Percentiles rank a stretch among this genome's conserved stretches.
Conservation (phyloP, 1,139 yeast genomes). For the Pneumocystis wakefieldiae region DNA sequence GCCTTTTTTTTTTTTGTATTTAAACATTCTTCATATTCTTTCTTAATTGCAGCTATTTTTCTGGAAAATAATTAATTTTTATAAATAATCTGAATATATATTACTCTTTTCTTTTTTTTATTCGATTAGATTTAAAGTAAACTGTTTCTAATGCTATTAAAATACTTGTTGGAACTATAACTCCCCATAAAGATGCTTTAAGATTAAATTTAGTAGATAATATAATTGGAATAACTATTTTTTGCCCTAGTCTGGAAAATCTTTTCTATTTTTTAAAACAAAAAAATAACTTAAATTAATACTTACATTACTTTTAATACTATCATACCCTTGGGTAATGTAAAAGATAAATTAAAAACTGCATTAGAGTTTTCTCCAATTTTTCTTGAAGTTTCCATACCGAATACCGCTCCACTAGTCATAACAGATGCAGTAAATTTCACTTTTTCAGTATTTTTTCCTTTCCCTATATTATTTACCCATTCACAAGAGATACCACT, state of each 20-base stretch:
- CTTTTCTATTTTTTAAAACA: background rate
- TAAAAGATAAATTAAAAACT: slow-evolving; percentile 2
- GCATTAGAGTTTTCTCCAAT: slow-evolving; percentile 7
- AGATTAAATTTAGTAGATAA: slow-evolving; percentile 7
- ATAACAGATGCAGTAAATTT: slow-evolving; percentile 7
- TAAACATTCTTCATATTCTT: background rate
- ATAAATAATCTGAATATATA: background rate
- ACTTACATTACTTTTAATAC: slow-evolving; percentile 4
- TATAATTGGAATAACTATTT: slow-evolving; percentile 7
- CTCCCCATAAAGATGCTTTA: slow-evolving; percentile 8
- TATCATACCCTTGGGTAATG: background rate
- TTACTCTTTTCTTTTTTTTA: background rate
- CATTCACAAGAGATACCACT: slow-evolving; percentile 8
- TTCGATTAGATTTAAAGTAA: slow-evolving; percentile 5
- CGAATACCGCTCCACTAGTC: slow-evolving; percentile 7
- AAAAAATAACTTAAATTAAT: slow-evolving; percentile 3
- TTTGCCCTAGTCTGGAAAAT: slow-evolving; percentile 9
- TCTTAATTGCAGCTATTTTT: background rate
- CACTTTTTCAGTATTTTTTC: slow-evolving; percentile 2
- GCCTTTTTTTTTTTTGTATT: background rate
- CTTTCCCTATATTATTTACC: slow-evolving; percentile 1
- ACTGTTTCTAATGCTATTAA: slow-evolving; percentile 6
- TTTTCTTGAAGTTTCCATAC: slow-evolving; percentile 5
- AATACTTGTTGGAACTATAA: slow-evolving; percentile 5
- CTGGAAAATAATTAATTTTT: background rate